Percentiles rank a stretch among this genome's conserved stretches.
phyloP scores from a whole-genome alignment of 2,329 filamentous ascomycete species.

The Sodiomyces alkalinus region DNA sequence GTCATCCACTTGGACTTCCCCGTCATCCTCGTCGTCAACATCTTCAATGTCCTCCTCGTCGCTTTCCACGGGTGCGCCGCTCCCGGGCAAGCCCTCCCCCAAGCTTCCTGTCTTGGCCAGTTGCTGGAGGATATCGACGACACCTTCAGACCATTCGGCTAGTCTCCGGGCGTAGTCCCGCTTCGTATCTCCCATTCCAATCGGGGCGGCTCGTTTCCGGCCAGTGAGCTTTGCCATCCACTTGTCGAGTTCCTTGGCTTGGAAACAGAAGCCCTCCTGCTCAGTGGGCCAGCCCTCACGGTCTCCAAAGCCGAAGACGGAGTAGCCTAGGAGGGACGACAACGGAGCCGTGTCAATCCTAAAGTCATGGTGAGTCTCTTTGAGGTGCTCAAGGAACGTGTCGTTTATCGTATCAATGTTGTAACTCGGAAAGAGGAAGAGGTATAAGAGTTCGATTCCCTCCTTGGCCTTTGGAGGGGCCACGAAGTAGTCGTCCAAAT shows the following conservation, averaged over 20 bases:
- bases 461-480: conserved; percentile 47
- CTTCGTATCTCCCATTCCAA: conserved; percentile 80
- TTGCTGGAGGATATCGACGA: conserved; percentile 54
- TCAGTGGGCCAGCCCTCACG: conserved; percentile 85
- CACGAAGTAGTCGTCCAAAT: conserved; percentile 89
- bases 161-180: conserved; percentile 52
- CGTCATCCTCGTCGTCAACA: conserved; percentile 43
- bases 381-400: conserved; percentile 71
- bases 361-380: conserved; percentile 94
- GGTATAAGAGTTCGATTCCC: conserved; percentile 58
- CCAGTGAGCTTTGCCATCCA: conserved; percentile 96
- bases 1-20: conserved; percentile 33
- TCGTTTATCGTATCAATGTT: conserved; percentile 90
- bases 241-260: conserved; percentile 77
- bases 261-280: conserved; percentile 81
- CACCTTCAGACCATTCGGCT: conserved; percentile 62
- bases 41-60: conserved; percentile 56
- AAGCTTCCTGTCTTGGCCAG: conserved; percentile 44
- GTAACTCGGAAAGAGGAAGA: conserved; percentile 77
- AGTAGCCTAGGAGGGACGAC: conserved; percentile 64
- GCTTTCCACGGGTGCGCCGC: conserved; percentile 72
- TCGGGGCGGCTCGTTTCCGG: conserved; percentile 71
- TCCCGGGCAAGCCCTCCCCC: conserved; percentile 56
- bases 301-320: conserved; percentile 89
- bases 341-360: conserved; percentile 83